Evolutionary conservation across 2,329 filamentous ascomycete species (phyloP), one percentile per base, ranked within the genome.

Genomic region (Triangularia verruculosa): DNA sequence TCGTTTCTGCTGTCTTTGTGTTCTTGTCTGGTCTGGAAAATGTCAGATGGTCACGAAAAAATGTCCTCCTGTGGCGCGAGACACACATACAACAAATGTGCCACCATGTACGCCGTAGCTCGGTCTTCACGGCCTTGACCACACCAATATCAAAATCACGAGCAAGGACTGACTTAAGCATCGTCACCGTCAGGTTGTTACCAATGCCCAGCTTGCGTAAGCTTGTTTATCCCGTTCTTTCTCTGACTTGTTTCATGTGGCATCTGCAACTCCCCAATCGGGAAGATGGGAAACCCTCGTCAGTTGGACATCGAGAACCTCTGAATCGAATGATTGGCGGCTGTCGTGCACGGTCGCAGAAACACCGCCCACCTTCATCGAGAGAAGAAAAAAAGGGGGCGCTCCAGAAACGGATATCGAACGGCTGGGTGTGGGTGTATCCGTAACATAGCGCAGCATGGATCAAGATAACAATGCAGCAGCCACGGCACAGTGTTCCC

Each of bases 211-310:
- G 39, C n/a, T 47, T 47, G 39, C 39, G 39, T 47, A 47, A 47
- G 39, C 39, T 47, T 47, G 39, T 47, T 47, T 47, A 47, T 47
- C 39, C 17, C 39, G 39, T 47, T 8, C 39, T 47, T 54, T 59
- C 47, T 59, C 24, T 52, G 25, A 59, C 39, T 47, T 27, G 57
- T 59, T 59, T 59, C 57, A 59, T 59, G 57, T 59, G 11, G 20
- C 57, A 59, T 51, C 39, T 59, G 57, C 34, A 39, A 32, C 9
- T 52, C 34, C 24, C 20, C 25, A 52, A 59, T 22, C 27, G 57
- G 22, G 24, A 13, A 57, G 34, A 25, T 3, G 39, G 39, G n/a
- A 47, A 47, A 17, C 39, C 17, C 39, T 3, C 7, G n/a, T 20
- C 11, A 13, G 54, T 57, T 28, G 34, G 57, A 52, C 57, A 30